Conservation (phyloP, 2,329 filamentous ascomycete species). For the Diaporthe capsici region DNA sequence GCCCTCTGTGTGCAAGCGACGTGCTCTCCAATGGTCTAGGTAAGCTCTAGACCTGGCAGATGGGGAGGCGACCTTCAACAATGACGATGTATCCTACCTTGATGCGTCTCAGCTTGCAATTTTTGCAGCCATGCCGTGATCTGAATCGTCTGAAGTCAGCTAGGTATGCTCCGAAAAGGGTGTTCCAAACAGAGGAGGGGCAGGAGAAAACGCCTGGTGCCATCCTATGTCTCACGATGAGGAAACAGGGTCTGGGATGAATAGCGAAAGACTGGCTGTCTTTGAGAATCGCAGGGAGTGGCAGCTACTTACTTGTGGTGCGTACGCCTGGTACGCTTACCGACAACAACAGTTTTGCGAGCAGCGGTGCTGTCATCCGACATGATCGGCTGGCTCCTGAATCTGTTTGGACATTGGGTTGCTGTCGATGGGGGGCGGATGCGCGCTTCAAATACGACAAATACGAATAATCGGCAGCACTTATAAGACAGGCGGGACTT, state of each 20-base stretch:
- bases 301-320: slow-evolving; percentile 15
- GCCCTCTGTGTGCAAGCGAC: neutral
- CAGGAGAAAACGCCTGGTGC: slow-evolving; percentile 1
- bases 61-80: neutral
- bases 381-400: slow-evolving; percentile 2
- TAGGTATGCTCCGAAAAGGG: neutral
- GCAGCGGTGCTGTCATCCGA: slow-evolving; percentile 13
- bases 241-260: neutral
- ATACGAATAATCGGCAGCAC: slow-evolving; percentile 22
- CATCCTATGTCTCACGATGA: neutral
- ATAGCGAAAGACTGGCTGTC: neutral
- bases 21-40: neutral
- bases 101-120: slow-evolving; percentile 16
- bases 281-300: neutral
- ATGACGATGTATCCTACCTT: neutral
- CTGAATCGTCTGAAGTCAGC: neutral
- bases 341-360: neutral
- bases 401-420: slow-evolving; percentile 1
- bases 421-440: neutral
- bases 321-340: slow-evolving; percentile 7
- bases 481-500: slow-evolving; percentile 37
- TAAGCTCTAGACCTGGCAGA: neutral
- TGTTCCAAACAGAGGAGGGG: neutral
- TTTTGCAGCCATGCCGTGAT: slow-evolving; percentile 18
- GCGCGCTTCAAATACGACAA: slow-evolving; percentile 8